Conservation (phyloP, 2,329 filamentous ascomycete species). For the Akanthomyces uredinophilus region DNA sequence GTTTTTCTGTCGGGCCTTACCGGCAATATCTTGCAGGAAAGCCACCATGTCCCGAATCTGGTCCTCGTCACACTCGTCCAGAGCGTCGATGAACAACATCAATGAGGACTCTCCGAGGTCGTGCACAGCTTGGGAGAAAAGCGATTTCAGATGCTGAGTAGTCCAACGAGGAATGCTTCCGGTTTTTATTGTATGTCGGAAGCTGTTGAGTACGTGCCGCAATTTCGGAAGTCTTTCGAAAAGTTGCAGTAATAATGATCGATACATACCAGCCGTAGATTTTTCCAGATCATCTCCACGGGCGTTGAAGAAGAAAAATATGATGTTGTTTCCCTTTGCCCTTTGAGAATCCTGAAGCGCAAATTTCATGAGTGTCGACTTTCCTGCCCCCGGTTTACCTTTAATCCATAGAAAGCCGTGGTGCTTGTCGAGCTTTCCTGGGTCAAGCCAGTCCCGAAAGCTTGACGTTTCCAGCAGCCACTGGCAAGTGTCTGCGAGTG, state of each 20-base stretch:
- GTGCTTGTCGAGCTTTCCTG: neutral
- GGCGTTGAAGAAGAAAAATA: conserved; percentile 48
- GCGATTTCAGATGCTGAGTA: neutral
- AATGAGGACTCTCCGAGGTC: conserved; percentile 1
- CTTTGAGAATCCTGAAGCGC: conserved; percentile 22
- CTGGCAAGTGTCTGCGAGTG: neutral
- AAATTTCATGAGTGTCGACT: conserved; percentile 43
- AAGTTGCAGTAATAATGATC: conserved; percentile 42
- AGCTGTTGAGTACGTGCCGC: neutral
- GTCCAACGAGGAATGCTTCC: neutral
- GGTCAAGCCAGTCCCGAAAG: conserved; percentile 12
- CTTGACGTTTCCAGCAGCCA: neutral
- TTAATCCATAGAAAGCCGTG: conserved; percentile 31
- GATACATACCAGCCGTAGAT: conserved; percentile 42
- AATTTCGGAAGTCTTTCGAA: conserved; percentile 26
- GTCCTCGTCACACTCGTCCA: conserved; percentile 43
- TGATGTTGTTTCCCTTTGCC: conserved; percentile 15
- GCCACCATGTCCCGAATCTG: conserved; percentile 37
- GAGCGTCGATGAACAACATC: conserved; percentile 35
- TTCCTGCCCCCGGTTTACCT: conserved; percentile 39
- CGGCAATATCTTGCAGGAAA: conserved; percentile 34
- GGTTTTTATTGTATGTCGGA: neutral
- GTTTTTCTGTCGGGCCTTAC: conserved; percentile 16
- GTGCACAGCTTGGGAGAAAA: neutral
- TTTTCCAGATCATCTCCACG: conserved; percentile 38